Evolutionary conservation across 805 yeast genomes (phyloP).

Genomic region (Blastobotrys muscicola): DNA sequence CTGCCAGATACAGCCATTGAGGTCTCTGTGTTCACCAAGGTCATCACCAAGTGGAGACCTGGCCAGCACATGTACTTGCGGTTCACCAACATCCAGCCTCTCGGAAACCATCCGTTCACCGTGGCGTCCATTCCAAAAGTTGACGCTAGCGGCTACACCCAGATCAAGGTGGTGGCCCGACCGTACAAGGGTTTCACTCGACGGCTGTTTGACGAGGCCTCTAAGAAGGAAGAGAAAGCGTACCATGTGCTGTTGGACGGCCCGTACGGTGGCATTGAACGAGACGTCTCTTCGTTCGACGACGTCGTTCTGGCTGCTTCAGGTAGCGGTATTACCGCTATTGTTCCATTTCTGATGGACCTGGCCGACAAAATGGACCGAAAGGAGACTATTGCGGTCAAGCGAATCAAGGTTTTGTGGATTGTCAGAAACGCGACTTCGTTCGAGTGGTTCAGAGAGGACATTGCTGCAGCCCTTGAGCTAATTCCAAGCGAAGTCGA

Average conservation of each 20-base stretch:
- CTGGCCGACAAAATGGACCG: not conserved
- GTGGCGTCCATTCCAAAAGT: slow-evolving; percentile 7
- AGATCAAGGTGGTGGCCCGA: slow-evolving; percentile 34
- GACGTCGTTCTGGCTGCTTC: slow-evolving; percentile 31
- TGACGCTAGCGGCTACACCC: not conserved
- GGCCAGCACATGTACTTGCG: slow-evolving; percentile 15
- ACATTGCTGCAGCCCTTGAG: slow-evolving; percentile 4
- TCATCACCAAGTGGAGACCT: slow-evolving; percentile 11
- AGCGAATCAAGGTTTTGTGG: slow-evolving; percentile 10
- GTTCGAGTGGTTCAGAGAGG: slow-evolving; percentile 9
- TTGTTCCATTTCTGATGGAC: slow-evolving; percentile 7
- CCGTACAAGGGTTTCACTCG: slow-evolving; percentile 11
- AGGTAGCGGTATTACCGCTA: slow-evolving; percentile 38
- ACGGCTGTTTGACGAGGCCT: slow-evolving; percentile 7
- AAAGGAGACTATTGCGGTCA: not conserved
- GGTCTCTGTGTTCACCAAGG: slow-evolving; percentile 5
- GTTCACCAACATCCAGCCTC: slow-evolving; percentile 9
- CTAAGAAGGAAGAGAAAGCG: slow-evolving; percentile 4
- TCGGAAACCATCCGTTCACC: slow-evolving; percentile 14
- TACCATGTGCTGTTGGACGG: slow-evolving; percentile 34
- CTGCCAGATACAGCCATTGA: slow-evolving; percentile 7
- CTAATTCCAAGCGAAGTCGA: not conserved
- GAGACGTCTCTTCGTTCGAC: slow-evolving; percentile 36
- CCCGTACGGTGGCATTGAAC: slow-evolving; percentile 37
- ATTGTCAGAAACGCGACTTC: slow-evolving; percentile 3